phyloP scores from a whole-genome alignment of 176 grass and related monocot species.

The Triticum aestivum region DNA sequence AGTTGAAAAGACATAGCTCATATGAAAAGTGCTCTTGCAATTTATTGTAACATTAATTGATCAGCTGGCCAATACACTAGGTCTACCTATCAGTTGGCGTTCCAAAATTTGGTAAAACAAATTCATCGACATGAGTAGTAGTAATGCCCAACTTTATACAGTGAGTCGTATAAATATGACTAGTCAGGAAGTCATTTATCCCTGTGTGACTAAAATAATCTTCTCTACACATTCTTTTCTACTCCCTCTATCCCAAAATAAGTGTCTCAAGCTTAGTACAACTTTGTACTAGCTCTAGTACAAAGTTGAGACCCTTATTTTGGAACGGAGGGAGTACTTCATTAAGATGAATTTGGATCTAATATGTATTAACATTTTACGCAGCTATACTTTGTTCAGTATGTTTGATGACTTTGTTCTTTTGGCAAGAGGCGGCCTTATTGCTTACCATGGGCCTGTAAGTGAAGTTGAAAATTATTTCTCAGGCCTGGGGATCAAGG shows the following conservation, averaged over 20 bases:
- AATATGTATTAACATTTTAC: conserved; percentile 19
- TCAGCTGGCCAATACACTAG: background rate
- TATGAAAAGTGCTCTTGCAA: conserved; percentile 2
- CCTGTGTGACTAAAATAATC: background rate
- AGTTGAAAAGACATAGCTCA: conserved; percentile 3
- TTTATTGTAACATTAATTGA: conserved; percentile 6
- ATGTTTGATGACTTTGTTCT: conserved; percentile 82
- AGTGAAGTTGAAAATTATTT: conserved; percentile 68
- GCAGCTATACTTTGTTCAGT: conserved; percentile 80
- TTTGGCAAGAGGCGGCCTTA: conserved; percentile 81
- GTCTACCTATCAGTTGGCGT: conserved; percentile 10
- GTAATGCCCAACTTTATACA: conserved; percentile 14
- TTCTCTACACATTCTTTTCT: background rate
- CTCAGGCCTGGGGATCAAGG: conserved; percentile 54
- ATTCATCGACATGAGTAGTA: background rate
- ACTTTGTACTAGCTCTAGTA: too few species aligned
- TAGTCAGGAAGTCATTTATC: background rate
- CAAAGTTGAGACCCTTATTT: too few species aligned
- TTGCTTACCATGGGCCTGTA: conserved; percentile 66
- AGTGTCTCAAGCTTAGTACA: too few species aligned
- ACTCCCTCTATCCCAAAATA: too few species aligned
- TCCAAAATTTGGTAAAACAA: background rate
- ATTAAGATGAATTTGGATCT: conserved; percentile 30
- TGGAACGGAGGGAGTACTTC: background rate
- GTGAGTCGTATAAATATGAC: background rate